Base-by-base conservation (phyloP, 441 rosid species). In the Erodium chrysanthum region DNA sequence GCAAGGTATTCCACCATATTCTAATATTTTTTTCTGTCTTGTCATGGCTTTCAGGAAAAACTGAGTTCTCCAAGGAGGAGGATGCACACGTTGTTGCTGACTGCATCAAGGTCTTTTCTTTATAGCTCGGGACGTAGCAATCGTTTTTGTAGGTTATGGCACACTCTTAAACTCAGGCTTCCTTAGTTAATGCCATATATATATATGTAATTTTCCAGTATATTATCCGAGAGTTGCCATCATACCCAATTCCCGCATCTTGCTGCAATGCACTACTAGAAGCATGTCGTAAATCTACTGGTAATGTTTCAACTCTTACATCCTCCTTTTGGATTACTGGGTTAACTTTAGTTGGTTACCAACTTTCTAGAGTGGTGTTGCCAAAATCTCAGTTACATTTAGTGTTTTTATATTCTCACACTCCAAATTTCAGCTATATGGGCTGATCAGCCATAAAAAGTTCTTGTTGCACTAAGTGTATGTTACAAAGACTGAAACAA, bases 221-320 rank as follows among this genome's bases (percentile, higher is more conserved):
- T 82, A 81, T 95, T 74, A 81, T 92, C 64, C 90, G 99, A 18
- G 99, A 95, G 75, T 76, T 95, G 86, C 98, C 99, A 62, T 95
- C 99, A 65, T 88, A 97, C 77, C 98, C 99, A 4, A 95, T 95
- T 71, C 99, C 99, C 68, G 95, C 99, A 78, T 88, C 98, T 52
- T 95, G 99, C 80, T 95, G 99, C 85, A 88, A 87, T 64, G 99
- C 96, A 22, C 88, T 95, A 66, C 85, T 95, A 35, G 89, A 86
- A 81, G 91, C 99, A 73, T 89, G 88, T 85, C 86, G 99, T 89
- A 90, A 90, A 97, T 86, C 64, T 71, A 66, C 71, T 67, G 37
- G 56, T 48, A 65, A 61, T 25, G 68, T 68, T 66, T 68, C 52
- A 31, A 31, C 35, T 31, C 35, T 31, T 31, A 31, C 35, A 31